Evolutionary conservation across 495 filamentous ascomycete species (phyloP), one percentile per base, ranked within the genome.

Genomic region (Lasiosphaeriaceae sp.): DNA sequence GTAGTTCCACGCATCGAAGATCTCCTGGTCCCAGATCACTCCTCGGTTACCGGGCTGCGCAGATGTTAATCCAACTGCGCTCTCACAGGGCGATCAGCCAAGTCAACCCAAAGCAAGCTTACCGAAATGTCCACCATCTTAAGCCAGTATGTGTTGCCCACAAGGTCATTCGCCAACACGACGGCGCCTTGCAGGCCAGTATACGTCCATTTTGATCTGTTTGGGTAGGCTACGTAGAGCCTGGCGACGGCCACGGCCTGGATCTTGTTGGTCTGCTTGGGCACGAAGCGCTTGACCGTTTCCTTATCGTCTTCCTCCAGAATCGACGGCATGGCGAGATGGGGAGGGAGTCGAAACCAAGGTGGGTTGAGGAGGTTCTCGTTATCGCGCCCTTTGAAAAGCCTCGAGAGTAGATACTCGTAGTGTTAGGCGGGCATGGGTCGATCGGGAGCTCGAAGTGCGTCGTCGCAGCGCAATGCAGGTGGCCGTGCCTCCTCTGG

Each of bases 1-100:
- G 74, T 97, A 98, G 37, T 80, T 80, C 77, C 96, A 97, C 46
- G 84, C 87, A 52, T 98, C 92, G 70, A 92, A 97, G 62, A 97
- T 87, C 71, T 98, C 94, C 74, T 97, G 92, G 67, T 98, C 94
- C 94, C 94, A 98, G 62, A 98, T 87, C 23, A 98, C 95, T 48
- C 95, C 94, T 63, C 87, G 83, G 70, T 84, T 85, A 46, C 88
- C 77, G 34, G 88, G 81, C 90, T 96, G 63, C 46, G 19, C 14
- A 47, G 14, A 46, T 46, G 68, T 76, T 52, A 64, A 58, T 50
- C 50, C 16, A 49, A 24, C 21, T 11, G 21, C 6, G 39, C 12
- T n/a, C 22, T 7, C 51, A 31, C 17, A n/a, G 11, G 17, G 34
- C 11, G 44, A n/a, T 22, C 6, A 35, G 12, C 23, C 37, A 45